Evolutionary conservation across 2,329 filamentous ascomycete genomes (phyloP).

Genomic region (Xylogone sp.): DNA sequence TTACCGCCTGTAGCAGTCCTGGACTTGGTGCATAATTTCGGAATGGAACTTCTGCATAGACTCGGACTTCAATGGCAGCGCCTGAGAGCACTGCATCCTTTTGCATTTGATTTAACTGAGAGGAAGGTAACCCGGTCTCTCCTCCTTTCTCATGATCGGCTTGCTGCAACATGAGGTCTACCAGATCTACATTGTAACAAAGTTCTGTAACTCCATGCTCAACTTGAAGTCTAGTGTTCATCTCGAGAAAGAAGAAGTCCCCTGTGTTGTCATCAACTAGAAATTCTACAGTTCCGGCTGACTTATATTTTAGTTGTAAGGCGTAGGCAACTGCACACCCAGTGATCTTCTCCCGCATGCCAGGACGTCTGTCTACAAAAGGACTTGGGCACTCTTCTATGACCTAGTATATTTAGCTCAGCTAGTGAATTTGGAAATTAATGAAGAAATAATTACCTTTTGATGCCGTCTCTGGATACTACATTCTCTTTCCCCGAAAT

Average conservation of each 20-base stretch:
- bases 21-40: constrained; percentile 59
- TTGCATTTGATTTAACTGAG: constrained; percentile 23
- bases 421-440: not conserved
- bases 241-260: constrained; percentile 46
- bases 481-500: constrained; percentile 42
- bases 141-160: constrained; percentile 13
- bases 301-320: constrained; percentile 45
- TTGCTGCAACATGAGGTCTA: constrained; percentile 25
- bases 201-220: constrained; percentile 43
- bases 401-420: not conserved
- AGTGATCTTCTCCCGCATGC: constrained; percentile 31
- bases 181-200: constrained; percentile 39
- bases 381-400: constrained; percentile 39
- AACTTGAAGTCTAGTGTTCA: constrained; percentile 43
- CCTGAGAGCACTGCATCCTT: constrained; percentile 48
- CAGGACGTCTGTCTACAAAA: constrained; percentile 34
- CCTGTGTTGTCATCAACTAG: constrained; percentile 43
- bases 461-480: constrained; percentile 45
- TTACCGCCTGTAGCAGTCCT: constrained; percentile 33
- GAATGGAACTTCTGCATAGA: constrained; percentile 69
- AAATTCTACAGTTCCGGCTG: constrained; percentile 60
- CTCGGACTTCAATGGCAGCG: constrained; percentile 67
- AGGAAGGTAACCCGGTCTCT: constrained; percentile 34
- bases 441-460: constrained; percentile 36
- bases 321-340: constrained; percentile 36